These are phyloP conservation scores for Huntiella moniliformis DNA, from an alignment of 2,329 filamentous ascomycete species.

Conservation along the genomic window DNA sequence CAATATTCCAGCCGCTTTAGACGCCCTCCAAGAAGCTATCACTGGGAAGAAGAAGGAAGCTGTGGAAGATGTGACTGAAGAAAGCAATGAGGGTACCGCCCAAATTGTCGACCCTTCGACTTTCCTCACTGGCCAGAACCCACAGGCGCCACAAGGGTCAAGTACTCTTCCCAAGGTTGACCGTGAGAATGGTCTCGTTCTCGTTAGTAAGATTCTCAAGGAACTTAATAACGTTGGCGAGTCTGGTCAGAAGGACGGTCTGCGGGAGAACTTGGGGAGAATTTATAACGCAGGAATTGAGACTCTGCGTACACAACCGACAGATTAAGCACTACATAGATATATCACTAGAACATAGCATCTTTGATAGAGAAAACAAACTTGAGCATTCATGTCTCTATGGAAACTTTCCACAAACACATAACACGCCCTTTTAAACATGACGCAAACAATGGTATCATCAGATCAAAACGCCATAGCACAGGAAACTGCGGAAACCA, in stretches of 20 bases:
- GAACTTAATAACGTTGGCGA: slow-evolving; percentile 17
- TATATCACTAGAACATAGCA: too few relatives aligned
- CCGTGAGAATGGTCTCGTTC: slow-evolving; percentile 41
- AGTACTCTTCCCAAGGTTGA: slow-evolving; percentile 19
- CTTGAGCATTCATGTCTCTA: slow-evolving; percentile 1
- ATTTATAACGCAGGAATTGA: slow-evolving; percentile 32
- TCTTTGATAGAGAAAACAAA: neutral
- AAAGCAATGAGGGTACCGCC: slow-evolving; percentile 12
- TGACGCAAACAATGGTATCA: slow-evolving; percentile 7
- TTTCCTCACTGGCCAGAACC: slow-evolving; percentile 18
- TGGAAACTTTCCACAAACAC: slow-evolving; percentile 1
- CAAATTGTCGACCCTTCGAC: slow-evolving; percentile 11
- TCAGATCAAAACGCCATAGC: slow-evolving; percentile 11
- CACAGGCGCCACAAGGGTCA: slow-evolving; percentile 3
- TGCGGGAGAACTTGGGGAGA: slow-evolving; percentile 24
- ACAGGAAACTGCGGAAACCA: slow-evolving; percentile 21
- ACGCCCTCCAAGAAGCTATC: slow-evolving; percentile 3
- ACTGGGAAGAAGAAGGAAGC: slow-evolving; percentile 8
- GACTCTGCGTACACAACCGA: slow-evolving; percentile 19
- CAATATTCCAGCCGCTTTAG: slow-evolving; percentile 12
- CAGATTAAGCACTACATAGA: too few relatives aligned
- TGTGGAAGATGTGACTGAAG: slow-evolving; percentile 12
- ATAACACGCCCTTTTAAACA: too few relatives aligned
- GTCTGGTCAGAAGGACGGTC: neutral
- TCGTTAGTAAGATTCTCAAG: slow-evolving; percentile 36